Evolutionary conservation across 495 filamentous ascomycete genomes (phyloP).

Genomic region (Glutinoglossum americanum): DNA sequence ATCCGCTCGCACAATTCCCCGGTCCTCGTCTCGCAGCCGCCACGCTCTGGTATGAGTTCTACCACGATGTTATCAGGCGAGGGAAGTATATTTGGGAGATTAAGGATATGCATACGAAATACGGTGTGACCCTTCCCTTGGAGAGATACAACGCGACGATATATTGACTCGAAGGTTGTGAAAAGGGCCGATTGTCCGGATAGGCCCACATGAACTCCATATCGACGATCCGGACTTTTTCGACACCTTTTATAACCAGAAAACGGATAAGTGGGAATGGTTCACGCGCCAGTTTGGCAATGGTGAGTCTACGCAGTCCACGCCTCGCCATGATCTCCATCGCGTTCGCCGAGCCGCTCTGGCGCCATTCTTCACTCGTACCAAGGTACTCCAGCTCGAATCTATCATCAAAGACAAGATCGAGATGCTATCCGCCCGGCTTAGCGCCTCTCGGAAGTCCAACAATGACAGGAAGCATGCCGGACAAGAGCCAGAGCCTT

Average conservation of each 20-base stretch:
- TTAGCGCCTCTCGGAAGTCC: conserved; percentile 14
- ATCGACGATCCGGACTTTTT: conserved; percentile 14
- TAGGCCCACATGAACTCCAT: conserved; percentile 13
- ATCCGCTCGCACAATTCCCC: conserved; percentile 25
- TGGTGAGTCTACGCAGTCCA: conserved; percentile 7
- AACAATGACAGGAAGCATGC: background rate
- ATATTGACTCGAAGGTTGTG: too few species aligned
- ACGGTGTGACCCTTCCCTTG: conserved; percentile 8
- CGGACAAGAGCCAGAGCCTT: conserved; percentile 3
- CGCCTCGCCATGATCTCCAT: conserved; percentile 12
- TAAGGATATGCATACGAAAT: conserved; percentile 22
- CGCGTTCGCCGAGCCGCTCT: conserved; percentile 13
- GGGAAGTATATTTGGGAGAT: conserved; percentile 13
- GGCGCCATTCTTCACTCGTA: conserved; percentile 17
- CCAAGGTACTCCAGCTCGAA: conserved; percentile 15
- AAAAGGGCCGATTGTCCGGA: conserved; percentile 12
- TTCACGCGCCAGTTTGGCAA: conserved; percentile 1
- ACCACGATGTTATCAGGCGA: conserved; percentile 19
- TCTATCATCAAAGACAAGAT: conserved; percentile 14
- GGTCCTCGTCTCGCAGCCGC: conserved; percentile 25
- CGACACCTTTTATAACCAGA: conserved; percentile 5
- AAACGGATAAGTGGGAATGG: conserved; percentile 2
- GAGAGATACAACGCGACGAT: too few species aligned
- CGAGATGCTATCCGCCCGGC: conserved; percentile 16
- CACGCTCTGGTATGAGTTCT: conserved; percentile 27